These are phyloP conservation scores for Carex parvula DNA, from an alignment of 176 grass and related monocot species.

Conservation along the genomic window DNA sequence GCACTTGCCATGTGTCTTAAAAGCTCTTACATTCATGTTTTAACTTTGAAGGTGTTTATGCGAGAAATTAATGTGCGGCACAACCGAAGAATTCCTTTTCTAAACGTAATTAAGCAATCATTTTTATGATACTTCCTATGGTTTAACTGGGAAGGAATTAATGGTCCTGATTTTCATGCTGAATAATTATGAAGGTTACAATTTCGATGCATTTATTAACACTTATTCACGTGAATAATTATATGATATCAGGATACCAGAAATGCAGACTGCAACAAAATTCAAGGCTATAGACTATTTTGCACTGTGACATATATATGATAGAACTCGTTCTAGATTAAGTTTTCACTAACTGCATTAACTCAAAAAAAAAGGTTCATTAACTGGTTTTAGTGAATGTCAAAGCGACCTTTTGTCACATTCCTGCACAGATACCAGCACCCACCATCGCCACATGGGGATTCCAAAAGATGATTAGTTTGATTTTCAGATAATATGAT, in stretches of 20 bases:
- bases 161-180: background rate
- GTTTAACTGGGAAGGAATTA: background rate
- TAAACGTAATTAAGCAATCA: background rate
- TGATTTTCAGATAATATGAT: constrained; percentile 6
- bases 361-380: too few relatives aligned
- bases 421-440: background rate
- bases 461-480: background rate
- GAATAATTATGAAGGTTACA: background rate
- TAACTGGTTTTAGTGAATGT: too few relatives aligned
- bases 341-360: too few relatives aligned
- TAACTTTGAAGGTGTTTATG: background rate
- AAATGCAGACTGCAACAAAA: background rate
- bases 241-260: background rate
- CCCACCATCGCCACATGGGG: background rate
- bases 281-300: background rate
- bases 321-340: background rate
- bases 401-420: background rate
- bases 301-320: background rate
- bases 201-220: background rate
- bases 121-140: background rate
- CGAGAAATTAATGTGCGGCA: background rate
- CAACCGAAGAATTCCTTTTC: background rate
- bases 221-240: background rate
- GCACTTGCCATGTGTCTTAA: background rate
- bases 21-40: background rate